Percentiles rank a stretch among this genome's conserved stretches.
Conservation (phyloP, 768 basidiomycete genomes). For the Suillus sp. region DNA sequence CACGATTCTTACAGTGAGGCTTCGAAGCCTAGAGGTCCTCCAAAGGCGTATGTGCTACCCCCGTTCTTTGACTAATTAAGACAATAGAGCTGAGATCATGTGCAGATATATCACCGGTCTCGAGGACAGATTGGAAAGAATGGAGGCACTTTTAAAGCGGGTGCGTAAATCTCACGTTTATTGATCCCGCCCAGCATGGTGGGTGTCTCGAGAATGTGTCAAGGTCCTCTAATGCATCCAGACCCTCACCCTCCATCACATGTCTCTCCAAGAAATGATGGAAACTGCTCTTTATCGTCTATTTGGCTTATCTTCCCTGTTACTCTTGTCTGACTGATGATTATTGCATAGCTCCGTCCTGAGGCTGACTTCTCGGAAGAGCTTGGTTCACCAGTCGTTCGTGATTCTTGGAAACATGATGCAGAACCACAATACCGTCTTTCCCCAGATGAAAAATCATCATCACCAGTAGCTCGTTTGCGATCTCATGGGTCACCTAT, state of each 20-base stretch:
- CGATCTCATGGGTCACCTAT: conserved; percentile 18
- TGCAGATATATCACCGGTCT: conserved; percentile 57
- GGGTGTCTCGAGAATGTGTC: conserved; percentile 5
- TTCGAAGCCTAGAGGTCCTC: conserved; percentile 66
- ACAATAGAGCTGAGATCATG: conserved; percentile 8
- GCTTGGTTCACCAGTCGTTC: conserved; percentile 61
- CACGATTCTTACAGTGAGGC: conserved; percentile 44
- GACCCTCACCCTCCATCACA: conserved; percentile 2
- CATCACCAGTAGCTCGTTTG: conserved; percentile 22
- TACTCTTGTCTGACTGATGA: neutral
- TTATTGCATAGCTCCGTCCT: conserved; percentile 54
- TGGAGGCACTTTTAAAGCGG: conserved; percentile 55
- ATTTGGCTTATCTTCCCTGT: neutral
- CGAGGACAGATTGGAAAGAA: conserved; percentile 58
- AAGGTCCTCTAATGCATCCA: neutral
- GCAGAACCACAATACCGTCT: conserved; percentile 17
- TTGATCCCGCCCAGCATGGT: neutral
- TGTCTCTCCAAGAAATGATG: neutral
- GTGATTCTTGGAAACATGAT: conserved; percentile 63
- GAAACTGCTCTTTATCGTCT: neutral
- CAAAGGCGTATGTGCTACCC: conserved; percentile 58
- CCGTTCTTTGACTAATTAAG: conserved; percentile 3
- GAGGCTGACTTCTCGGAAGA: conserved; percentile 61
- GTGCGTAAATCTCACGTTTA: conserved; percentile 35
- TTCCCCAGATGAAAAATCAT: conserved; percentile 26